phyloP scores from a whole-genome alignment of 108 stramenopile genomes.

The Phaeodactylum tricornutum region DNA sequence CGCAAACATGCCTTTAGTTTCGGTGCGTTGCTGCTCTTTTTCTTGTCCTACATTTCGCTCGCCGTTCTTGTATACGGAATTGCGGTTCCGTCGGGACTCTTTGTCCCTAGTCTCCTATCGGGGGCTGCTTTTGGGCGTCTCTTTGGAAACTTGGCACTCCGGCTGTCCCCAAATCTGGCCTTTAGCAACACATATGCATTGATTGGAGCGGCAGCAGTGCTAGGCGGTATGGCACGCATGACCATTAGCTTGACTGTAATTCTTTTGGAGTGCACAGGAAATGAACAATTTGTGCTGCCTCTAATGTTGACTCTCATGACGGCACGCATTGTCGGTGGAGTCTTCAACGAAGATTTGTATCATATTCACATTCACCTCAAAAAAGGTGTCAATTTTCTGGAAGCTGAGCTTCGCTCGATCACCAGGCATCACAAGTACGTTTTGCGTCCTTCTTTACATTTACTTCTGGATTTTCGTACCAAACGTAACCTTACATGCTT shows the following conservation, averaged over 20 bases:
- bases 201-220: constrained; percentile 68
- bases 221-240: constrained; percentile 79
- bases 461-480: constrained; percentile 6
- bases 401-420: constrained; percentile 23
- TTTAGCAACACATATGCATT: constrained; percentile 71
- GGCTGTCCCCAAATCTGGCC: constrained; percentile 20
- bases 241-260: constrained; percentile 79
- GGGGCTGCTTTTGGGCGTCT: constrained; percentile 46
- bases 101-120: constrained; percentile 44
- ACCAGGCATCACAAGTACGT: constrained; percentile 27
- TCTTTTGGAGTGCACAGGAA: constrained; percentile 69
- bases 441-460: constrained; percentile 2
- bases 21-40: constrained; percentile 24
- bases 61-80: constrained; percentile 51
- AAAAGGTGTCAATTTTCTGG: constrained; percentile 35
- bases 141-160: constrained; percentile 25
- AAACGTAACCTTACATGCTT: not conserved
- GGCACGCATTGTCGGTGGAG: constrained; percentile 42
- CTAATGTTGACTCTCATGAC: constrained; percentile 71
- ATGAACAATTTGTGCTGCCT: constrained; percentile 71
- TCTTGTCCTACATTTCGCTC: constrained; percentile 36
- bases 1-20: constrained; percentile 26
- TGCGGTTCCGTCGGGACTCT: constrained; percentile 59
- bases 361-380: constrained; percentile 65
- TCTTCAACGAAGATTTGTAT: constrained; percentile 69